A percentile compares a stretch with the other conserved stretches of the same genome.
These are phyloP conservation scores for Fusarium oxysporum DNA, from an alignment of 2,329 filamentous ascomycete species.

Conservation along the genomic window DNA sequence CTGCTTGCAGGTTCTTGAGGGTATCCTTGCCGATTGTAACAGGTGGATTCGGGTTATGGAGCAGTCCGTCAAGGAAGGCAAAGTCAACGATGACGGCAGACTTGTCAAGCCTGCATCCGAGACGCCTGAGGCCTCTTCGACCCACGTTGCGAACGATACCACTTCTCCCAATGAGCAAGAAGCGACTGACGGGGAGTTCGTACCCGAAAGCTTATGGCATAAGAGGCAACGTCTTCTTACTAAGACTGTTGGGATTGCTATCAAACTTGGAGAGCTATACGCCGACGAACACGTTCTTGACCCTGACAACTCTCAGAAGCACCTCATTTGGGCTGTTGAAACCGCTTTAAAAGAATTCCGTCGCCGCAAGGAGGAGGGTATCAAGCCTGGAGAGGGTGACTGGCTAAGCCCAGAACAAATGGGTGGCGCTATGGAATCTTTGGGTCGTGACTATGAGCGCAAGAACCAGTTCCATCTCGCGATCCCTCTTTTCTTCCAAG, in stretches of 20 bases:
- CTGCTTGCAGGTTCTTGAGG: constrained; percentile 81
- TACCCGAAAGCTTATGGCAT: constrained; percentile 63
- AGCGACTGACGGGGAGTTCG: constrained; percentile 42
- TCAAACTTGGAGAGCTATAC: constrained; percentile 89
- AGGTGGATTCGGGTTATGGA: constrained; percentile 70
- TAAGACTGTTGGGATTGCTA: constrained; percentile 79
- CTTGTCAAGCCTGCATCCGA: constrained; percentile 39
- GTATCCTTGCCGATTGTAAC: constrained; percentile 76
- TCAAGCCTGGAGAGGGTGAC: constrained; percentile 75
- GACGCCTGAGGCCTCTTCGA: constrained; percentile 9
- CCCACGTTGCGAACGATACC: background rate
- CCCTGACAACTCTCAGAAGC: constrained; percentile 75
- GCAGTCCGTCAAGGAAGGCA: constrained; percentile 60
- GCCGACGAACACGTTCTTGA: constrained; percentile 80
- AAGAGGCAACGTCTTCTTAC: constrained; percentile 75
- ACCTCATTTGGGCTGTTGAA: constrained; percentile 85
- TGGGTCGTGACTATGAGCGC: constrained; percentile 81
- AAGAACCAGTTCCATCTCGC: constrained; percentile 83
- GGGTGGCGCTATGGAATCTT: constrained; percentile 78
- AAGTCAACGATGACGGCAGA: constrained; percentile 55
- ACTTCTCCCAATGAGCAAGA: constrained; percentile 30
- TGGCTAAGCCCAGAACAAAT: constrained; percentile 79
- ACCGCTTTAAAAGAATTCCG: constrained; percentile 80
- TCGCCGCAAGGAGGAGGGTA: constrained; percentile 73
- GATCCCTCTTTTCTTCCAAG: constrained; percentile 87